These are phyloP conservation scores for Psilocybe cubensis DNA, from an alignment of 768 basidiomycete genomes.

Conservation along the genomic window DNA sequence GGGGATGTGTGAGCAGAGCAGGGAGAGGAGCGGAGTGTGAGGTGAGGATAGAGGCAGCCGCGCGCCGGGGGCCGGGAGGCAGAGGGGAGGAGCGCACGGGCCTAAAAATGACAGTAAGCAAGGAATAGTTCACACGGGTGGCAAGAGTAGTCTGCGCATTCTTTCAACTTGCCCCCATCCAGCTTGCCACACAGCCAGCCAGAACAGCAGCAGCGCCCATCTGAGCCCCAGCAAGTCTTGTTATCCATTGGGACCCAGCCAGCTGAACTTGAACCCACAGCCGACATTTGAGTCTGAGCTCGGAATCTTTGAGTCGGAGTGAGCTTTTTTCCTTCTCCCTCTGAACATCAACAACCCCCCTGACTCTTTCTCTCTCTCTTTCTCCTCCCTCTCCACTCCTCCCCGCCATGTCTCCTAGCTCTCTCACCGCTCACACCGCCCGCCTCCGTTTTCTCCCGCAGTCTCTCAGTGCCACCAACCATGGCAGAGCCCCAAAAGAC, in stretches of 20 bases:
- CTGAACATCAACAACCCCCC: neutral
- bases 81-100: too few species aligned
- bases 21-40: too few species aligned
- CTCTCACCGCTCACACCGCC: neutral
- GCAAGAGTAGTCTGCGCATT: constrained; percentile 19
- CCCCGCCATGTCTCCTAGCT: constrained; percentile 11
- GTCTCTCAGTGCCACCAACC: constrained; percentile 3
- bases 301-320: constrained; percentile 53
- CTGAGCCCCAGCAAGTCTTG: neutral
- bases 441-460: neutral
- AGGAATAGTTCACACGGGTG: constrained; percentile 27
- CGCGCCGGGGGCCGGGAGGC: too few species aligned
- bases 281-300: constrained; percentile 44
- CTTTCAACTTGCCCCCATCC: constrained; percentile 16
- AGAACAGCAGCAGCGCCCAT: constrained; percentile 2
- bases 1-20: too few species aligned
- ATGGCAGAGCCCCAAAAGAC: constrained; percentile 40
- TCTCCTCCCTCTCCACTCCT: constrained; percentile 10
- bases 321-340: constrained; percentile 39
- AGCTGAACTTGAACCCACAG: constrained; percentile 17
- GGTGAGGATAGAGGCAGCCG: too few species aligned
- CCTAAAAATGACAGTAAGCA: constrained; percentile 20
- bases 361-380: constrained; percentile 11
- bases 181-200: neutral
- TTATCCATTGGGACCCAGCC: constrained; percentile 5